A percentile compares a stretch with the other conserved stretches of the same genome.
These are phyloP conservation scores for Pleurotus tuoliensis DNA, from an alignment of 768 basidiomycete genomes.

Conservation along the genomic window DNA sequence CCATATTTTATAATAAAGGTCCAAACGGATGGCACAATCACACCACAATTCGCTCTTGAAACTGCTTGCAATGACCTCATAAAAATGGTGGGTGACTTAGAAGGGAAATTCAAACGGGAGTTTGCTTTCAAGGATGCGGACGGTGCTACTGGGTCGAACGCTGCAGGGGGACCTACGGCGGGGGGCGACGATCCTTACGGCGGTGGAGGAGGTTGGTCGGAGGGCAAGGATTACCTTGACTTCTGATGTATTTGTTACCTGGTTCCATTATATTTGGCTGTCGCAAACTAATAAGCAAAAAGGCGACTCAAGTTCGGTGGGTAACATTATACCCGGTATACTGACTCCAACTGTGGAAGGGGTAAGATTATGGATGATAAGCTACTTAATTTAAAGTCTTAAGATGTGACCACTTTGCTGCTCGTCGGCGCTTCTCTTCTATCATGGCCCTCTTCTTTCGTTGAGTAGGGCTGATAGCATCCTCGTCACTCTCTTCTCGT, in stretches of 20 bases:
- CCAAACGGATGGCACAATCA: slow-evolving; percentile 86
- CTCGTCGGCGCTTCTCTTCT: slow-evolving; percentile 38
- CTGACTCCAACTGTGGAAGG: no score
- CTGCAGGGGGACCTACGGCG: slow-evolving; percentile 17
- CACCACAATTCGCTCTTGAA: slow-evolving; percentile 81
- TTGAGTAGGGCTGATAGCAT: slow-evolving; percentile 66
- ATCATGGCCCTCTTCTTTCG: slow-evolving; percentile 50
- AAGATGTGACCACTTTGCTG: slow-evolving; percentile 26
- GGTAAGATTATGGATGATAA: no score
- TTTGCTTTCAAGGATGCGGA: slow-evolving; percentile 78
- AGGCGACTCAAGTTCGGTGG: no score
- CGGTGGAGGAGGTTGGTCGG: slow-evolving; percentile 38
- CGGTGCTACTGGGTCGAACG: slow-evolving; percentile 19
- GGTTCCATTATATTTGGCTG: no score
- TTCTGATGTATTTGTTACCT: slow-evolving; percentile 28
- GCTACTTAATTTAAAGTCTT: no score
- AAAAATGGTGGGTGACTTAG: slow-evolving; percentile 59
- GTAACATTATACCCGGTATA: no score
- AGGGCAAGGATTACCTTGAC: slow-evolving; percentile 51
- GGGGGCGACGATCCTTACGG: slow-evolving; percentile 49
- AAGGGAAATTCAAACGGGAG: slow-evolving; percentile 77
- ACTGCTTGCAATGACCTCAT: slow-evolving; percentile 83
- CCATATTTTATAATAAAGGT: slow-evolving; percentile 94
- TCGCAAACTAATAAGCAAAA: no score
- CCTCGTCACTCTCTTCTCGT: slow-evolving; percentile 50